phyloP scores from a whole-genome alignment of 345 rosid species.

The Brassica nigra region DNA sequence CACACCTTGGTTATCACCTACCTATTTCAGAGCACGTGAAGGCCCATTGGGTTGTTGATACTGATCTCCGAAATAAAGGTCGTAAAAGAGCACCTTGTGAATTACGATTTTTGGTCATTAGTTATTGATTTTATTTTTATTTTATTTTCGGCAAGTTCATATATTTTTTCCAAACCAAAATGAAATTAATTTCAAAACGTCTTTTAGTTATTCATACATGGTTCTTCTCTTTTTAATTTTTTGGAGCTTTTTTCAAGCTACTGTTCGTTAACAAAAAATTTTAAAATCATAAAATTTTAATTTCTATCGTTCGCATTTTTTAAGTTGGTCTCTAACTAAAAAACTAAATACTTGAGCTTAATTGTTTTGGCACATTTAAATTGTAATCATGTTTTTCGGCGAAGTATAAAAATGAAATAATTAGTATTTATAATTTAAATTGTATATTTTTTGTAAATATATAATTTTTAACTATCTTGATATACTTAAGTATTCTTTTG shows the following conservation, averaged over 20 bases:
- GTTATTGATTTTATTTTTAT: neutral
- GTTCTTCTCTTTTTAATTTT: neutral
- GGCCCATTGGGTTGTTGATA: conserved; percentile 6
- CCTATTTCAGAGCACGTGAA: neutral
- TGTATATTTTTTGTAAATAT: neutral
- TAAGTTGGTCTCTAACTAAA: neutral
- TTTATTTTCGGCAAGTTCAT: neutral
- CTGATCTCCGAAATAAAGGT: neutral
- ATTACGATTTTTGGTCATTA: neutral
- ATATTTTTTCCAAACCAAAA: neutral
- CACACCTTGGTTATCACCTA: neutral
- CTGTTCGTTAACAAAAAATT: neutral
- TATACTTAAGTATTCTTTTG: neutral
- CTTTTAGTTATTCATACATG: neutral
- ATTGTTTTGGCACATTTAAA: neutral
- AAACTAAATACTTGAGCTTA: neutral
- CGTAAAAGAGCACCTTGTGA: neutral
- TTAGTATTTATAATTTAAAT: neutral
- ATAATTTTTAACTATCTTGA: neutral
- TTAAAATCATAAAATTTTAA: neutral
- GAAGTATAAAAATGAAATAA: neutral
- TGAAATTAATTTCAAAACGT: neutral
- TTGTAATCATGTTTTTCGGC: neutral
- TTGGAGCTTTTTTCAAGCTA: neutral
- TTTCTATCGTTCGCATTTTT: neutral